Conservation (phyloP, 495 filamentous ascomycete species). For the Trichoderma gamsii region DNA sequence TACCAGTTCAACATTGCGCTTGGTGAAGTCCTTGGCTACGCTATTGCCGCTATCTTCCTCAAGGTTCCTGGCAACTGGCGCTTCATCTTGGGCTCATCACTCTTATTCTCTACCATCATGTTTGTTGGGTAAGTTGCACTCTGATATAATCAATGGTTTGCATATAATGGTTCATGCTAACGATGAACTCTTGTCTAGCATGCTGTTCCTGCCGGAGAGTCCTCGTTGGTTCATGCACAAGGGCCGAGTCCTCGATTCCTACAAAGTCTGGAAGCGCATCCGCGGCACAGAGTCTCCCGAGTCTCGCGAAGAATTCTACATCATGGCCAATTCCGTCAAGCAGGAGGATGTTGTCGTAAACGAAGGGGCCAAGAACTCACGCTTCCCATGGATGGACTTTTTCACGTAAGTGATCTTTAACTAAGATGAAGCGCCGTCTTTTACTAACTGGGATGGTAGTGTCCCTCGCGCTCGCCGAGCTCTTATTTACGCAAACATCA, state of each 20-base stretch:
- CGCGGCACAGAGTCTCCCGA: conserved; percentile 45
- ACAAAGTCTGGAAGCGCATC: conserved; percentile 56
- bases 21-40: conserved; percentile 58
- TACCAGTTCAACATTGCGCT: conserved; percentile 61
- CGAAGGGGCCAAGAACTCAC: conserved; percentile 30
- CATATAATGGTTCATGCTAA: not conserved
- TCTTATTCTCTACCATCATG: conserved; percentile 59
- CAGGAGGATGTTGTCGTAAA: conserved; percentile 30
- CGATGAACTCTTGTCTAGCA: conserved; percentile 30
- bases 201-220: conserved; percentile 54
- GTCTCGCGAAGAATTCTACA: conserved; percentile 53
- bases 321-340: conserved; percentile 51
- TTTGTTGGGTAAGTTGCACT: conserved; percentile 20
- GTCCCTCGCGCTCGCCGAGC: conserved; percentile 52
- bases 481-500: conserved; percentile 55
- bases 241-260: conserved; percentile 41
- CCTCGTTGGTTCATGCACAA: conserved; percentile 56
- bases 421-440: not conserved
- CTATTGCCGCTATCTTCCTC: conserved; percentile 56
- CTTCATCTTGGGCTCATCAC: conserved; percentile 57
- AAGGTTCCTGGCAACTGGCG: conserved; percentile 55
- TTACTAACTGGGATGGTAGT: not conserved
- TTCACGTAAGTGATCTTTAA: conserved; percentile 33
- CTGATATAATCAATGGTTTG: not conserved
- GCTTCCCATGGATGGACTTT: conserved; percentile 56